Percentiles rank a stretch among this genome's conserved stretches.
Evolutionary conservation across 179 eudicot genomes (phyloP).

Genomic region (Heliamphora pulchella): DNA sequence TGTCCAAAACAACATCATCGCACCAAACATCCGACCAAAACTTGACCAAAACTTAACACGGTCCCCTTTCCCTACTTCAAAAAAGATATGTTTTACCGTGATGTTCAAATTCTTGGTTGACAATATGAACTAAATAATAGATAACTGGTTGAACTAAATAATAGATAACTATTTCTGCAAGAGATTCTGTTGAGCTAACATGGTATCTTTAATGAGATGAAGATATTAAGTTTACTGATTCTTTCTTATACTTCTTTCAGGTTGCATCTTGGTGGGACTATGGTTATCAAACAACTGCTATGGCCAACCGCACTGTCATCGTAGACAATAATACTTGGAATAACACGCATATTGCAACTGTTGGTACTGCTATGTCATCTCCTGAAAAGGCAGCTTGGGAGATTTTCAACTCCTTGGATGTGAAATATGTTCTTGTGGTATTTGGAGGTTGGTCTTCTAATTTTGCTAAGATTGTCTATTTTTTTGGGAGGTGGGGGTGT

Average conservation of each 20-base stretch:
- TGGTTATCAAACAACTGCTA: conserved; percentile 99
- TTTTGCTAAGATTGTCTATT: conserved; percentile 13
- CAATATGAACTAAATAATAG: background rate
- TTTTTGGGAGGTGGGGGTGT: too few relatives aligned
- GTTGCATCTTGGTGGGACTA: conserved; percentile 99
- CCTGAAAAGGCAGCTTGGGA: conserved; percentile 99
- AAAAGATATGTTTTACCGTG: background rate
- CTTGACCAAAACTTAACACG: too few relatives aligned
- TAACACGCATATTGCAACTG: conserved; percentile 97
- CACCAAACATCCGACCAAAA: too few relatives aligned
- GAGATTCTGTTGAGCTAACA: conserved; percentile 7
- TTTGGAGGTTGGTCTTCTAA: conserved; percentile 70
- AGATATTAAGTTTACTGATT: conserved; percentile 5
- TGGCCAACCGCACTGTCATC: conserved; percentile 98
- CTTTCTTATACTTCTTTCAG: conserved; percentile 33
- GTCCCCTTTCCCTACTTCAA: too few relatives aligned
- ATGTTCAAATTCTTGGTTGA: background rate
- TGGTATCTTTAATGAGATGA: conserved; percentile 1
- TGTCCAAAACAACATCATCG: too few relatives aligned
- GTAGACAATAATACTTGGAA: conserved; percentile 99
- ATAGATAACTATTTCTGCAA: background rate
- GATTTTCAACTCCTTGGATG: conserved; percentile 83
- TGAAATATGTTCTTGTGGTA: conserved; percentile 91
- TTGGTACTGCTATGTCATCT: conserved; percentile 99
- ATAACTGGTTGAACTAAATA: background rate